phyloP scores from a whole-genome alignment of 179 eudicot genomes.

The Gypsophila paniculata region DNA sequence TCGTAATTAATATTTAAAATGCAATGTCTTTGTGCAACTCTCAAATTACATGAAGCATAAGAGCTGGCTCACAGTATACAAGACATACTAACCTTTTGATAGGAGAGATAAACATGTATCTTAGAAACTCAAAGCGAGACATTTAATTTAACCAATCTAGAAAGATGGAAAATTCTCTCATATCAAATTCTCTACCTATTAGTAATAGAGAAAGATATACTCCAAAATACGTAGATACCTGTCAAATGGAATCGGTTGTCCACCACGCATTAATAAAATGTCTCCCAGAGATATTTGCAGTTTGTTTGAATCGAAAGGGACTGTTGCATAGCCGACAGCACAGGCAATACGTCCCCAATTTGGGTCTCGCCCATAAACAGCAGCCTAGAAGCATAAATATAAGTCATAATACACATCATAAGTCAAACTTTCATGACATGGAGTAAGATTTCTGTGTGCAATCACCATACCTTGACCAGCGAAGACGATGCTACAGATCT shows the following conservation, averaged over 20 bases:
- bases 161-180: not conserved
- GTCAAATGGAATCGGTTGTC: constrained; percentile 86
- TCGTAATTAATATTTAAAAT: not conserved
- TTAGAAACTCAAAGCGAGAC: not conserved
- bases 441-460: not conserved
- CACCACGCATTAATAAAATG: constrained; percentile 75
- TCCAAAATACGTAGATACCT: constrained; percentile 33
- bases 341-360: constrained; percentile 99
- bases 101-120: not conserved
- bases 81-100: not conserved
- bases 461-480: constrained; percentile 56
- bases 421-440: constrained; percentile 16
- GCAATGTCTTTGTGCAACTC: not conserved
- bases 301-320: constrained; percentile 56
- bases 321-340: constrained; percentile 91
- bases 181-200: not conserved
- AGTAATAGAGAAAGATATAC: not conserved
- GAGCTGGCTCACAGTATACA: not conserved
- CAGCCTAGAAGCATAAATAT: constrained; percentile 51
- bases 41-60: not conserved
- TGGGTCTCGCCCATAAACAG: constrained; percentile 95
- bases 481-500: constrained; percentile 93
- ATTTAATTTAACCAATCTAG: not conserved
- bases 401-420: constrained; percentile 10
- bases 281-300: constrained; percentile 84